A percentile compares a stretch with the other conserved stretches of the same genome.
These are phyloP conservation scores for Litchi chinensis DNA, from an alignment of 345 rosid species.

Conservation along the genomic window DNA sequence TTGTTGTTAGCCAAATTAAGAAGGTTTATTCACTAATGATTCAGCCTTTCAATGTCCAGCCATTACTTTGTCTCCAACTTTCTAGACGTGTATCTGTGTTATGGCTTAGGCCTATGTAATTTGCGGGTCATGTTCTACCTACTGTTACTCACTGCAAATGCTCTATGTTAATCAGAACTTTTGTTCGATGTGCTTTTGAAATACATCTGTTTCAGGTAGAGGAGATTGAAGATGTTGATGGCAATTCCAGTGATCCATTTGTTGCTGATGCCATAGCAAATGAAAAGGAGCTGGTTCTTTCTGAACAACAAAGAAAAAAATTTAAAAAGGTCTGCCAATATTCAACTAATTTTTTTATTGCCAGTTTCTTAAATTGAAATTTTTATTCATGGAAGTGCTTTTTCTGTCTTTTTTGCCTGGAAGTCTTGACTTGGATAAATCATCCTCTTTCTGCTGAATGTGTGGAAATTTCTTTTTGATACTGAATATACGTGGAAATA, in stretches of 20 bases:
- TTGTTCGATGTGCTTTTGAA: conserved; percentile 17
- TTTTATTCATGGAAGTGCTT: conserved; percentile 6
- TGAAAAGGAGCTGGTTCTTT: conserved; percentile 72
- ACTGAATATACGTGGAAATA: neutral
- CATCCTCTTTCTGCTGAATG: neutral
- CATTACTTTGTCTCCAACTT: neutral
- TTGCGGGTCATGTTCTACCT: conserved; percentile 8
- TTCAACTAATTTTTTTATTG: neutral
- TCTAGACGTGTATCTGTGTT: neutral
- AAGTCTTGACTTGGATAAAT: neutral
- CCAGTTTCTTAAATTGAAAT: neutral
- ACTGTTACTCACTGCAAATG: neutral
- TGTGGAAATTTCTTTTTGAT: neutral
- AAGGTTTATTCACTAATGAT: neutral
- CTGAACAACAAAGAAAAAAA: conserved; percentile 76
- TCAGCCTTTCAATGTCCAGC: neutral
- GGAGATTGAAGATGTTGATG: conserved; percentile 94
- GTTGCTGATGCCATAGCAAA: conserved; percentile 83
- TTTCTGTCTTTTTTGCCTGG: neutral
- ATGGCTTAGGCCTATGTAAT: neutral
- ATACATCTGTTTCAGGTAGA: conserved; percentile 62
- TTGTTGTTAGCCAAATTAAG: neutral
- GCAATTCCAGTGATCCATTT: conserved; percentile 62
- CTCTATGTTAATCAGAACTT: neutral
- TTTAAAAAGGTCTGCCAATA: conserved; percentile 69